Evolutionary conservation across 192 early-diverging fungal genomes (phyloP), one percentile per base, ranked within the genome.

Genomic region (Coemansia sp.): DNA sequence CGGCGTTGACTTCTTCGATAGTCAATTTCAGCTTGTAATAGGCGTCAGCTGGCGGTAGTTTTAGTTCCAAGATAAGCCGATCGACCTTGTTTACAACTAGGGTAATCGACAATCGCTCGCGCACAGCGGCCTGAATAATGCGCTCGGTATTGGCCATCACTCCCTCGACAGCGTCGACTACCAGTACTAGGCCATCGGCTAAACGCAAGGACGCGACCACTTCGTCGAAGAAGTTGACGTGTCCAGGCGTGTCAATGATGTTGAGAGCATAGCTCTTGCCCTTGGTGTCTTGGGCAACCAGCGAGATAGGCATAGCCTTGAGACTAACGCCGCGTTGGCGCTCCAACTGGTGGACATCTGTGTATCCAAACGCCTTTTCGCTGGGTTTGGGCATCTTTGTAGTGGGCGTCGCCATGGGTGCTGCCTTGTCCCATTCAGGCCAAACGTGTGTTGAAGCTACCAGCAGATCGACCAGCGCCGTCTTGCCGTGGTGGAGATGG

Each of bases 11-110:
- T 72, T 98, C 94, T 76, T 98, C 96, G 62, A 98, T 92, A 3
- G 94, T 95, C 78, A 97, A 91, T 68, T 89, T 94, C 45, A 99
- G 82, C 79, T 98, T 98, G 81, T 95, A 93, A 78, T 98, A 99
- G 8, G 96, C 96, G 84, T 98, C 98, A 10, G 85, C 89, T 9
- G 98, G 98, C 29, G 98, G 98, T 38, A 99, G 84, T 64, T 95
- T 97, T 17, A 99, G 86, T 76, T 99, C 98, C 25, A 98, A 57
- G 41, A 99, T 98, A 62, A 99, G 80, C n/a, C 98, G 90, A 84
- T 99, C 98, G 6, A 99, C 88, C 84, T 99, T 99, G 90, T 95
- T 98, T 61, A 99, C 85, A n/a, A 98, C 90, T 51, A 99, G 82
- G 4, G 90, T 91, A 53, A 99, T 86, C 19, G 88, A 78, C 29